A percentile compares a stretch with the other conserved stretches of the same genome.
These are phyloP conservation scores for Paramecium bursaria DNA, from an alignment of 73 alveolate genomes.

Conservation along the genomic window DNA sequence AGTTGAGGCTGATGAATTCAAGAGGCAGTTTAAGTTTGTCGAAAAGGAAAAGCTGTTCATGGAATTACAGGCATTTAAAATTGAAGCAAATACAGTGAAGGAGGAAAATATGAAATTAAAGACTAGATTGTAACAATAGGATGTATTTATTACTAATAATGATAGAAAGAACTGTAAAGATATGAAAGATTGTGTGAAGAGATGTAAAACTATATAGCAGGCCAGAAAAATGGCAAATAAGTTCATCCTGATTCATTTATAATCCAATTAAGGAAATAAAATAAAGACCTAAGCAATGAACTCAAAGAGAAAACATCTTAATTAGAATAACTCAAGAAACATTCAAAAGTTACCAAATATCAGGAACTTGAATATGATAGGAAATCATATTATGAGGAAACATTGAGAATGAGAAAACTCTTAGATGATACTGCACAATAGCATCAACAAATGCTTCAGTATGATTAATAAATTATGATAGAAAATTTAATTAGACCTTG, in stretches of 20 bases:
- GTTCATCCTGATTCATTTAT: constrained; percentile 13
- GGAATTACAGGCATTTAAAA: constrained; percentile 39
- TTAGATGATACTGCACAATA: constrained; percentile 2
- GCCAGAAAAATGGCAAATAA: constrained; percentile 16
- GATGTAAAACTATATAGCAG: constrained; percentile 7
- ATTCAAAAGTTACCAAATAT: constrained; percentile 50
- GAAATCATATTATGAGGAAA: constrained; percentile 44
- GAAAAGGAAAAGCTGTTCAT: constrained; percentile 55
- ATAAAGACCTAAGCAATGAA: constrained; percentile 24
- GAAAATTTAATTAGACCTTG: constrained; percentile 38
- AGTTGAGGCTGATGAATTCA: constrained; percentile 43
- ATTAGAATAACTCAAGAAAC: constrained; percentile 34
- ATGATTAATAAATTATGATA: constrained; percentile 3
- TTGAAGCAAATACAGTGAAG: constrained; percentile 25
- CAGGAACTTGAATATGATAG: constrained; percentile 48
- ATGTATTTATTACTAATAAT: constrained; percentile 1
- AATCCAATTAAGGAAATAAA: constrained; percentile 19
- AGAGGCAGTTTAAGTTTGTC: constrained; percentile 15
- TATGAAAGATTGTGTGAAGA: constrained; percentile 51
- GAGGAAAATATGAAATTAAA: constrained; percentile 40
- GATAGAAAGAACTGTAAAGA: constrained; percentile 37
- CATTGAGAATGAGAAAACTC: constrained; percentile 37
- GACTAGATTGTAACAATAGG: constrained; percentile 26
- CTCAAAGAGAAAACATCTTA: constrained; percentile 40
- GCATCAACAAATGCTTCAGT: constrained; percentile 10